Percentiles rank a stretch among this genome's conserved stretches.
Evolutionary conservation across 73 alveolate genomes (phyloP).

Genomic region (Tetrahymena borealis): DNA sequence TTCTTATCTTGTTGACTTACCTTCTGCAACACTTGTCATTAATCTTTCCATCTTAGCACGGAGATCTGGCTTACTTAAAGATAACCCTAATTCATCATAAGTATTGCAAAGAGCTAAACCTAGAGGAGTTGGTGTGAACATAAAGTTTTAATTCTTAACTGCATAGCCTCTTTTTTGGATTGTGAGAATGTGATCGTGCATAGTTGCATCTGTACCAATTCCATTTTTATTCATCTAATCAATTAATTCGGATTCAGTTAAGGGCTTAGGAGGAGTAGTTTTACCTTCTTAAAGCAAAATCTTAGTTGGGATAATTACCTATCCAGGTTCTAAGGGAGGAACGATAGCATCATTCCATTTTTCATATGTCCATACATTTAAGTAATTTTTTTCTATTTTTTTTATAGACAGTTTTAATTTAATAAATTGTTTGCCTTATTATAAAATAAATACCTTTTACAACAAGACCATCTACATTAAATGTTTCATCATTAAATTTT

Average conservation of each 20-base stretch:
- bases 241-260: constrained; percentile 96
- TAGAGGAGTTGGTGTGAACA: constrained; percentile 83
- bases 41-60: constrained; percentile 95
- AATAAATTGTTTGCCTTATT: background rate
- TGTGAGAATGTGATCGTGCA: constrained; percentile 98
- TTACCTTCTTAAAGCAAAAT: constrained; percentile 71
- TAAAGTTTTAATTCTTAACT: constrained; percentile 62
- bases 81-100: constrained; percentile 78
- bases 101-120: constrained; percentile 95
- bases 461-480: constrained; percentile 67
- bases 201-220: constrained; percentile 99
- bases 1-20: constrained; percentile 57
- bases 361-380: constrained; percentile 90
- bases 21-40: constrained; percentile 83
- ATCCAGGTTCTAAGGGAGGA: constrained; percentile 82
- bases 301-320: constrained; percentile 54
- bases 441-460: background rate
- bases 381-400: constrained; percentile 76
- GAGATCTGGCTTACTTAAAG: constrained; percentile 84
- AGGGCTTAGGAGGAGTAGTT: constrained; percentile 93
- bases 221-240: constrained; percentile 96
- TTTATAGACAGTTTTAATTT: constrained; percentile 47
- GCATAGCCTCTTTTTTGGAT: constrained; percentile 91
- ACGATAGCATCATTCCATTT: constrained; percentile 81
- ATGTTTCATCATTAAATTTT: constrained; percentile 77